Conservation (phyloP, 805 yeast genomes). For the Myxozyma monticola region DNA sequence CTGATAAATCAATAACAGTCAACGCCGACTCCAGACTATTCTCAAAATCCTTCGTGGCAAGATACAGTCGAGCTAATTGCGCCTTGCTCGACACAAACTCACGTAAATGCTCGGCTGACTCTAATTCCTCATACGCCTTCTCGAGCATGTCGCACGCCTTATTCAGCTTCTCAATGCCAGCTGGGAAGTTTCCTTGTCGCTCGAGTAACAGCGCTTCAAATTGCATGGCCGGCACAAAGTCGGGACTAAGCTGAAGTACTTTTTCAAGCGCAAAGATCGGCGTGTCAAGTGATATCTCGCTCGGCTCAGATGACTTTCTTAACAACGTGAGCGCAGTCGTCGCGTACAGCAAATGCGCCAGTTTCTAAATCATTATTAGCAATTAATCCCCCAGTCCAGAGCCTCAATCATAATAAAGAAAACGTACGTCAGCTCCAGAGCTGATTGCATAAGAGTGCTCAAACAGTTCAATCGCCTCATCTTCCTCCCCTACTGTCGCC, state of each 20-base stretch:
- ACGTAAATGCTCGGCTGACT: conserved; percentile 48
- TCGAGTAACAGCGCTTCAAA: conserved; percentile 49
- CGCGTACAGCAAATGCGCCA: conserved; percentile 74
- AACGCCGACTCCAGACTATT: conserved; percentile 58
- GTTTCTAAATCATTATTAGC: conserved; percentile 37
- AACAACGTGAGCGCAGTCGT: conserved; percentile 45
- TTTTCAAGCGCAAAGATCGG: conserved; percentile 41
- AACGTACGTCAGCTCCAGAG: conserved; percentile 57
- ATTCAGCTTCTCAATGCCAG: conserved; percentile 52
- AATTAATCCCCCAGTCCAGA: background rate
- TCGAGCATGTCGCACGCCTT: conserved; percentile 55
- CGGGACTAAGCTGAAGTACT: conserved; percentile 51
- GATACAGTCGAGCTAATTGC: conserved; percentile 67
- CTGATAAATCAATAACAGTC: conserved; percentile 45
- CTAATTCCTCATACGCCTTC: conserved; percentile 55
- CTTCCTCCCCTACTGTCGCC: conserved; percentile 35
- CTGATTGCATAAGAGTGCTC: conserved; percentile 80
- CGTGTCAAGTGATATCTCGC: conserved; percentile 44
- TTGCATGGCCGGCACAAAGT: conserved; percentile 33
- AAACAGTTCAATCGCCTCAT: conserved; percentile 58
- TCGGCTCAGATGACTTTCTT: background rate
- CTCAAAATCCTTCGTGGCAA: conserved; percentile 60
- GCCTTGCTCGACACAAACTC: conserved; percentile 62
- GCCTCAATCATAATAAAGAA: background rate
- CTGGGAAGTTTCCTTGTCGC: conserved; percentile 61